Percentiles rank a stretch among this genome's conserved stretches.
Evolutionary conservation across 2,329 filamentous ascomycete species (phyloP).

Genomic region (Cordyceps cicadae): DNA sequence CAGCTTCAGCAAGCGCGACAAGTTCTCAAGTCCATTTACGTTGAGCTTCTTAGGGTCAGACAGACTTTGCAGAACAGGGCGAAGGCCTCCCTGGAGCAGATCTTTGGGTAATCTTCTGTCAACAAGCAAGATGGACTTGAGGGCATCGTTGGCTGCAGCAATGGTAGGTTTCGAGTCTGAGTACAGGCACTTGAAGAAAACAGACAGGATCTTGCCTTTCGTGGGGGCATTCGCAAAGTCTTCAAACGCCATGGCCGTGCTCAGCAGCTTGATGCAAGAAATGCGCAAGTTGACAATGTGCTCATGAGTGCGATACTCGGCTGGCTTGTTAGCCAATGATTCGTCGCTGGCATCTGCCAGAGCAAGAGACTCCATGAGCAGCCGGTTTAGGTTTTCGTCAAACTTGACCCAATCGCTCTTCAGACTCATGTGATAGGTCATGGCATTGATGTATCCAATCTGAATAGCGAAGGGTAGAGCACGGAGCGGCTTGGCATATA

Average conservation of each 20-base stretch:
- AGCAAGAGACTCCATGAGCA: conserved; percentile 89
- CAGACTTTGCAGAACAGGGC: conserved; percentile 92
- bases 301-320: conserved; percentile 91
- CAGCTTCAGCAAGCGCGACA: conserved; percentile 80
- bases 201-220: conserved; percentile 69
- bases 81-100: conserved; percentile 82
- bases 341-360: conserved; percentile 93
- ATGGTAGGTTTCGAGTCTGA: conserved; percentile 88
- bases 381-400: conserved; percentile 80
- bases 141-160: conserved; percentile 81
- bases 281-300: conserved; percentile 87
- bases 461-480: conserved; percentile 90
- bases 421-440: conserved; percentile 87
- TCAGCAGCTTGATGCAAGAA: conserved; percentile 86
- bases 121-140: conserved; percentile 79
- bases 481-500: conserved; percentile 89
- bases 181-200: conserved; percentile 97
- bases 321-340: conserved; percentile 80
- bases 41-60: conserved; percentile 88
- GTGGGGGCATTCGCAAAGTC: conserved; percentile 73
- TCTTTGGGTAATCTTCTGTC: conserved; percentile 93
- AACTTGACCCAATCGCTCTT: conserved; percentile 85
- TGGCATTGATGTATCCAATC: conserved; percentile 96
- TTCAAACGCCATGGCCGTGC: conserved; percentile 85
- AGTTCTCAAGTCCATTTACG: conserved; percentile 80